Evolutionary conservation across 345 rosid species (phyloP).

Genomic region (Eucalyptus tenuipes): DNA sequence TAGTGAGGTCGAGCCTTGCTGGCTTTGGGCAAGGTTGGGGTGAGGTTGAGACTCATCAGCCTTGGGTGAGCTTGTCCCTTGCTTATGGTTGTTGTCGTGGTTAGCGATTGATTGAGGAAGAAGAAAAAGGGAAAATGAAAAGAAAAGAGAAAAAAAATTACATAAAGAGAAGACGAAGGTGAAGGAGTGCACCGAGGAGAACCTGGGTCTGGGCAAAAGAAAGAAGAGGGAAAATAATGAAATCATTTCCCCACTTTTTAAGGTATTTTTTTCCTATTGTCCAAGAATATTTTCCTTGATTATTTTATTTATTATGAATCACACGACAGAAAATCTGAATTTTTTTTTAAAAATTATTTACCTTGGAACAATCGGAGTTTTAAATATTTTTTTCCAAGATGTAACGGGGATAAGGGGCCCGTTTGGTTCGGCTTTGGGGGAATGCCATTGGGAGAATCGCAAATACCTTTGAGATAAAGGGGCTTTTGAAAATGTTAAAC

Average conservation of each 20-base stretch:
- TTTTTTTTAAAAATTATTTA: too few species aligned
- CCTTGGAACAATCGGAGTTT: neutral
- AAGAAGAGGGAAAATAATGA: neutral
- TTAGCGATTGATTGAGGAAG: fast-evolving
- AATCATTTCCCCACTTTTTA: too few species aligned
- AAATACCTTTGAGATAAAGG: too few species aligned
- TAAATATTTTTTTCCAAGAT: neutral
- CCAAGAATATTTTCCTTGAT: too few species aligned
- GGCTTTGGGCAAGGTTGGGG: fast-evolving
- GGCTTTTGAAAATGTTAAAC: too few species aligned
- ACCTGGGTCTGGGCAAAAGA: neutral
- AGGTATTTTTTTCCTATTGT: neutral
- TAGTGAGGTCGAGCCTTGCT: fast-evolving
- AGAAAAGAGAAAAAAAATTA: too few species aligned
- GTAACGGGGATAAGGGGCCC: neutral
- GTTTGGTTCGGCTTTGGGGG: too few species aligned
- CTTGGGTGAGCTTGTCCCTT: fast-evolving
- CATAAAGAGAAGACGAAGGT: too few species aligned
- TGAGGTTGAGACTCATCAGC: fast-evolving
- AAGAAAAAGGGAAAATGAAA: fast-evolving
- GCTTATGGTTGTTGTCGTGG: fast-evolving
- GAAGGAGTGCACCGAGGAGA: too few species aligned
- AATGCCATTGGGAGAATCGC: too few species aligned
- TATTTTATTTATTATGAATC: too few species aligned
- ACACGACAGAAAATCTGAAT: fast-evolving